Percentiles rank a stretch among this genome's conserved stretches.
Evolutionary conservation across 208 protist genomes (phyloP).

Genomic region (Wallacemonas rigidus): DNA sequence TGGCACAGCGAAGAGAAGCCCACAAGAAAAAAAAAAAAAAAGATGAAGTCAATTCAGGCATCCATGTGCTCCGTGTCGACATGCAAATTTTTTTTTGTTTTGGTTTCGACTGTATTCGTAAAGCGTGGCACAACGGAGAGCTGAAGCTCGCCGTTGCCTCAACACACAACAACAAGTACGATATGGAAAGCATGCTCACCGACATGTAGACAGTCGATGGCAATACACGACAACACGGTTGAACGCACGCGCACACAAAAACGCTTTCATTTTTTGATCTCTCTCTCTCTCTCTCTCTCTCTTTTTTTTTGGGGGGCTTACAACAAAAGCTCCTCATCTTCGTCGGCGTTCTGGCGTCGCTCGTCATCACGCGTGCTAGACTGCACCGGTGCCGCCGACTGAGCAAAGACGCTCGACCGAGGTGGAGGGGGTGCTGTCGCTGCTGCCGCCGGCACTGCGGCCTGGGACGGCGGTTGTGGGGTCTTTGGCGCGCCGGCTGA

Average conservation of each 20-base stretch:
- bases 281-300: not conserved
- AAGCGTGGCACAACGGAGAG: too few species aligned
- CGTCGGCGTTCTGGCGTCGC: slow-evolving; percentile 15
- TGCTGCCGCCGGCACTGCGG: too few species aligned
- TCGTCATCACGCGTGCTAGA: slow-evolving; percentile 5
- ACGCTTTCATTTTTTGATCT: not conserved
- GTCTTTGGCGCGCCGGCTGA: not conserved
- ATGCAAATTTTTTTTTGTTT: too few species aligned
- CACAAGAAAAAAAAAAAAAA: not conserved
- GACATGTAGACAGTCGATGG: too few species aligned
- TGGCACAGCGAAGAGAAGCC: not conserved
- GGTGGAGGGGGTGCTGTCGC: not conserved
- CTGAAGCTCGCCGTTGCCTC: too few species aligned
- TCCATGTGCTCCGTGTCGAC: not conserved
- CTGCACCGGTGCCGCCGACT: not conserved
- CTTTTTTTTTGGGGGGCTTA: slow-evolving; percentile 14
- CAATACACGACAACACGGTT: too few species aligned
- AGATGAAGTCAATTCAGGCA: not conserved
- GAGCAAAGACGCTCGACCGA: not conserved
- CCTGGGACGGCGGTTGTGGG: too few species aligned
- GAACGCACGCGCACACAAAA: not conserved
- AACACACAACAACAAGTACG: too few species aligned
- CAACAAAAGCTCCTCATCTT: slow-evolving; percentile 47
- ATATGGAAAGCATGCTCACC: too few species aligned
- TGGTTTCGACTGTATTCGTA: too few species aligned